Percentiles rank a stretch among this genome's conserved stretches.
These are phyloP conservation scores for Dioszegia hungarica DNA, from an alignment of 768 basidiomycete species.

Conservation along the genomic window DNA sequence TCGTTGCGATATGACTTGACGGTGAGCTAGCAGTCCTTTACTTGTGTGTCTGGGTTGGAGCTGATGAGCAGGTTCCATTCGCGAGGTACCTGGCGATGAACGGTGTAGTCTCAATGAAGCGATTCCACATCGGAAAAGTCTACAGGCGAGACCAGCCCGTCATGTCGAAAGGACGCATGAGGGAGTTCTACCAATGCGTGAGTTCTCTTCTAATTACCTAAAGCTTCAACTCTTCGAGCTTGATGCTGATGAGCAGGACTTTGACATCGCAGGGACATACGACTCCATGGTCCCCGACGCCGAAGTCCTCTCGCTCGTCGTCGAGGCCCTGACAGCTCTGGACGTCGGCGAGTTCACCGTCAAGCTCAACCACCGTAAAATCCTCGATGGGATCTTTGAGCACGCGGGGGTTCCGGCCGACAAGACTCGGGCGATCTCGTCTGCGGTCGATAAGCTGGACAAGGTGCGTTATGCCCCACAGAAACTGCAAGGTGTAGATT, in stretches of 20 bases:
- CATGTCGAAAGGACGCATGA: slow-evolving; percentile 96
- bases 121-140: slow-evolving; percentile 99
- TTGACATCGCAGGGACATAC: slow-evolving; percentile 87
- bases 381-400: slow-evolving; percentile 93
- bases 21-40: slow-evolving; percentile 47
- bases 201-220: slow-evolving; percentile 44
- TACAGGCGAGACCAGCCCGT: slow-evolving; percentile 94
- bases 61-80: slow-evolving; percentile 62
- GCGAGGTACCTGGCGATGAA: slow-evolving; percentile 94
- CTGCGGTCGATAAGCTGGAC: slow-evolving; percentile 97
- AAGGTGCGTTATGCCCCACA: slow-evolving; percentile 58
- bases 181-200: slow-evolving; percentile 96
- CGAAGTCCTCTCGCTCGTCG: slow-evolving; percentile 75
- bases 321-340: slow-evolving; percentile 71
- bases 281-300: slow-evolving; percentile 98
- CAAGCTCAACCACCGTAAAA: slow-evolving; percentile 95
- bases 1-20: slow-evolving; percentile 94
- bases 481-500: background rate
- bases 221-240: no score
- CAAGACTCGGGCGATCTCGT: slow-evolving; percentile 86
- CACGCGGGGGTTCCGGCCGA: slow-evolving; percentile 88
- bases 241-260: slow-evolving; percentile 62
- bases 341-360: slow-evolving; percentile 92
- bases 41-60: background rate
- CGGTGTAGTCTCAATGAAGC: slow-evolving; percentile 66